Evolutionary conservation across 768 basidiomycete genomes (phyloP).

Genomic region (Calocybe indica): DNA sequence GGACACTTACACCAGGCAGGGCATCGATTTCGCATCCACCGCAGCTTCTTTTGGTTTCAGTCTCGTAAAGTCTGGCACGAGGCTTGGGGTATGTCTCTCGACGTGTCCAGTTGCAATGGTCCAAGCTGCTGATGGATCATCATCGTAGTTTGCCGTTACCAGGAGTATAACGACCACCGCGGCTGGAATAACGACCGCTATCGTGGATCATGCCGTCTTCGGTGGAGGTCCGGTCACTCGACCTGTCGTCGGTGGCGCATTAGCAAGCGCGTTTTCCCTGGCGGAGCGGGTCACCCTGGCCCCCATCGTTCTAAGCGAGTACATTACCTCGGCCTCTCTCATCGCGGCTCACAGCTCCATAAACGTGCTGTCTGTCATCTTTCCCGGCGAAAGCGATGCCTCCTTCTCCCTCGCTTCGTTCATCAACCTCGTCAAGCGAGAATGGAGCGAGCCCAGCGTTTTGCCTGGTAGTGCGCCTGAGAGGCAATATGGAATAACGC

Average conservation of each 20-base stretch:
- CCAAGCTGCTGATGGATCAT: background rate
- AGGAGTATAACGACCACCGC: conserved; percentile 54
- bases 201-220: conserved; percentile 63
- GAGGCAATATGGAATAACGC: conserved; percentile 55
- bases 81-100: conserved; percentile 51
- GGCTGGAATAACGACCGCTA: conserved; percentile 50
- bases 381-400: conserved; percentile 72
- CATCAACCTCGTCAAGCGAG: conserved; percentile 71
- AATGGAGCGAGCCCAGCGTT: conserved; percentile 57
- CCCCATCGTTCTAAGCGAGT: conserved; percentile 70
- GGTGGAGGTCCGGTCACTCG: conserved; percentile 55
- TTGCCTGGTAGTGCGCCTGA: conserved; percentile 46
- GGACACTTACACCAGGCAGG: conserved; percentile 48
- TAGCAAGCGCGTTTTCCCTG: conserved; percentile 55
- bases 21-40: conserved; percentile 62
- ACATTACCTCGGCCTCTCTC: conserved; percentile 70
- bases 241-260: conserved; percentile 49
- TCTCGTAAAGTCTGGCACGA: conserved; percentile 61
- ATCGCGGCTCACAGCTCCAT: conserved; percentile 71
- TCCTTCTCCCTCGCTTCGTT: conserved; percentile 79
- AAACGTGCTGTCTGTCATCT: conserved; percentile 65
- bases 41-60: conserved; percentile 62
- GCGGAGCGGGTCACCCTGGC: conserved; percentile 70
- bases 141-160: conserved; percentile 58
- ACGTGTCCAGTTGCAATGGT: conserved; percentile 1